Conservation (phyloP, 2,329 filamentous ascomycete species). For the Cryphonectria carpinicola region DNA sequence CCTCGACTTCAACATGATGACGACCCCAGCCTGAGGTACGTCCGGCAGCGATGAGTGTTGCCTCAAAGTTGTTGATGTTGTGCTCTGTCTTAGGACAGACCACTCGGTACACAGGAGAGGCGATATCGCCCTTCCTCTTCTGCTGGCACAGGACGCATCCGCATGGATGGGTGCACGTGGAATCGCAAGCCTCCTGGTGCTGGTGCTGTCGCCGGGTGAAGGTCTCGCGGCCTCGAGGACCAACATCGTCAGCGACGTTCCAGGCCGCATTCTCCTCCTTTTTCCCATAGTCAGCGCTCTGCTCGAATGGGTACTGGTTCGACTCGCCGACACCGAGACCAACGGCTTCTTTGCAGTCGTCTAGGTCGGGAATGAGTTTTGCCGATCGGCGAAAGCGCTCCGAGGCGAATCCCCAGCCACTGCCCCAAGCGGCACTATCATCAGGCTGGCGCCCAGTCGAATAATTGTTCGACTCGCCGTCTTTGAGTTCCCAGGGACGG, state of each 20-base stretch:
- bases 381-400: slow-evolving; percentile 19
- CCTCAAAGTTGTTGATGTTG: background rate
- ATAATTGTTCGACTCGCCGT: background rate
- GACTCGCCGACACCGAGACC: slow-evolving; percentile 11
- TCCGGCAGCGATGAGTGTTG: background rate
- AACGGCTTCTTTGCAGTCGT: slow-evolving; percentile 23
- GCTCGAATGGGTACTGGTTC: slow-evolving; percentile 14
- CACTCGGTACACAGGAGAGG: background rate
- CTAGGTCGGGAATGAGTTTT: slow-evolving; percentile 20
- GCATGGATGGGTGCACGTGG: background rate
- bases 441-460: background rate
- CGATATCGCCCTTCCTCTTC: background rate
- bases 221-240: background rate
- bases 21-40: background rate
- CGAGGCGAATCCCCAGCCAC: slow-evolving; percentile 23
- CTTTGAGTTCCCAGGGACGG: background rate
- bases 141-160: background rate
- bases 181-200: background rate
- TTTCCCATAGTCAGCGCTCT: slow-evolving; percentile 18
- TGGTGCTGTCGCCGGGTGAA: background rate
- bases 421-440: slow-evolving; percentile 15
- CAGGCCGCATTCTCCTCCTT: background rate
- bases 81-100: background rate
- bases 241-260: background rate
- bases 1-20: background rate